Conservation (phyloP, 257 asterid species). For the Petunia axillaris region DNA sequence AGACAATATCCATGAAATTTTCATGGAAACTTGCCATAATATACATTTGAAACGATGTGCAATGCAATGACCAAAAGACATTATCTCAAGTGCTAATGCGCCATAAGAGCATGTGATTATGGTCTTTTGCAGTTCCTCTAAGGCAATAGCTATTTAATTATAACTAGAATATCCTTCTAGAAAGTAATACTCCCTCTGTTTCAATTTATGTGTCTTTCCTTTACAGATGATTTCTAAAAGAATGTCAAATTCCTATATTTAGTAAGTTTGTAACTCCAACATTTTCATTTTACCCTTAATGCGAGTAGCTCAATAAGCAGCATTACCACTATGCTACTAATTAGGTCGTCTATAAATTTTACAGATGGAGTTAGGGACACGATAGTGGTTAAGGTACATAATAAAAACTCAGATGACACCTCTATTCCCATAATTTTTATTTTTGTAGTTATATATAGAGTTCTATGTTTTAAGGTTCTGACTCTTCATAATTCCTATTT, state of each 20-base stretch:
- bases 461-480: not conserved
- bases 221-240: not conserved
- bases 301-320: not conserved
- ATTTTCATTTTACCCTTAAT: not conserved
- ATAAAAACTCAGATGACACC: too few species aligned
- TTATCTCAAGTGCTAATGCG: not conserved
- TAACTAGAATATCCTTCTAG: slow-evolving; percentile 5
- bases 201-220: too few species aligned
- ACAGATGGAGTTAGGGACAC: not conserved
- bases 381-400: not conserved
- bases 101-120: not conserved
- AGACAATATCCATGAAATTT: not conserved
- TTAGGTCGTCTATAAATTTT: not conserved
- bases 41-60: not conserved
- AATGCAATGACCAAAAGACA: not conserved
- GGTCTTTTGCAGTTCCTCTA: not conserved
- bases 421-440: not conserved
- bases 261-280: too few species aligned
- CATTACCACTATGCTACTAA: not conserved
- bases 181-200: not conserved
- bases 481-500: not conserved
- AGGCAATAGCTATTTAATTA: not conserved
- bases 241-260: too few species aligned
- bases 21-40: not conserved
- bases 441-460: not conserved